These are phyloP conservation scores for Rutstroemia sp. DNA, from an alignment of 2,329 filamentous ascomycete species.

Conservation along the genomic window DNA sequence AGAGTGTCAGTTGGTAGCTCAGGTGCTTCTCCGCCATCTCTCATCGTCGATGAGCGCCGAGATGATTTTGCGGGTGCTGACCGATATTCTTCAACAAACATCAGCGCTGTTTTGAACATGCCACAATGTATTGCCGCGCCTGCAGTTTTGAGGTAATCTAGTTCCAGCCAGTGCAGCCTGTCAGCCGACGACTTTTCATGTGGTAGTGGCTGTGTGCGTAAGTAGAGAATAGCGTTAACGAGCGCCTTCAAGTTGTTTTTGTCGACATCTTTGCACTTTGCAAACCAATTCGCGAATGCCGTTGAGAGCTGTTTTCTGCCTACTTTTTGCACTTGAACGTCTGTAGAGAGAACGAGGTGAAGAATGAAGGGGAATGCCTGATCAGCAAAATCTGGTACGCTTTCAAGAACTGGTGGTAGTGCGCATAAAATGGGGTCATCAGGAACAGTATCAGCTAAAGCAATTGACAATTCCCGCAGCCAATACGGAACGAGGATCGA, in stretches of 20 bases:
- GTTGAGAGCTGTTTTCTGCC: constrained; percentile 58
- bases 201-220: constrained; percentile 72
- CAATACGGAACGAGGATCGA: constrained; percentile 44
- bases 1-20: constrained; percentile 59
- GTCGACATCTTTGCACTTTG: constrained; percentile 35
- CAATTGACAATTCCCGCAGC: constrained; percentile 53
- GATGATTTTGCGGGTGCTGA: constrained; percentile 50
- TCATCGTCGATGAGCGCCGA: constrained; percentile 56
- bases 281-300: constrained; percentile 58
- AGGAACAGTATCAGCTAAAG: constrained; percentile 51
- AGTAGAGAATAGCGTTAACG: constrained; percentile 74
- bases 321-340: constrained; percentile 53
- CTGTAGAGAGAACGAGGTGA: constrained; percentile 68
- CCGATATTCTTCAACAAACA: constrained; percentile 70
- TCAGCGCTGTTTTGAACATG: constrained; percentile 79
- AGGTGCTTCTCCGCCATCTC: constrained; percentile 32
- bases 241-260: constrained; percentile 63
- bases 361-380: constrained; percentile 75
- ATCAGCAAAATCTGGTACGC: constrained; percentile 62
- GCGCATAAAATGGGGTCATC: constrained; percentile 63
- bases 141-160: constrained; percentile 66
- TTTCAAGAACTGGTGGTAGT: constrained; percentile 56
- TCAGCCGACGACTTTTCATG: constrained; percentile 73
- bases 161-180: constrained; percentile 74
- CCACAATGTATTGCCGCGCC: constrained; percentile 67